Percentiles rank a stretch among this genome's conserved stretches.
Conservation (phyloP, 345 rosid genomes). For the Citrus reticulata region DNA sequence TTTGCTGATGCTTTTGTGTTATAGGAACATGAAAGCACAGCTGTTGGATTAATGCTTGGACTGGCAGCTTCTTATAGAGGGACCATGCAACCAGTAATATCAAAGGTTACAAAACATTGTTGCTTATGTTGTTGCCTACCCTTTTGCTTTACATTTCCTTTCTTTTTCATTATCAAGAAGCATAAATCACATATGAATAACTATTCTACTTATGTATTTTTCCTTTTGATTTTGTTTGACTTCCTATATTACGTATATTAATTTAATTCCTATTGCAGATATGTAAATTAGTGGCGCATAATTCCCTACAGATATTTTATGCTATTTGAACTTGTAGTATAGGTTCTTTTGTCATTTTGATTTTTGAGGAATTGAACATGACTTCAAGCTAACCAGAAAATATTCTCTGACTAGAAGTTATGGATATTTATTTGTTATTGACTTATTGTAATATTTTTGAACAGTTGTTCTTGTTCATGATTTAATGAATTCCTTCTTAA, state of each 20-base stretch:
- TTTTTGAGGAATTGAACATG: not conserved
- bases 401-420: not conserved
- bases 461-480: not conserved
- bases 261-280: not conserved
- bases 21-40: slow-evolving; percentile 92
- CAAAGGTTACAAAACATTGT: slow-evolving; percentile 50
- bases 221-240: not conserved
- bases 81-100: slow-evolving; percentile 89
- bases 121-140: not conserved
- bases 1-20: slow-evolving; percentile 15
- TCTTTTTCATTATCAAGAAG: not conserved
- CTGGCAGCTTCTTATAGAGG: slow-evolving; percentile 93
- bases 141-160: not conserved
- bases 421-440: not conserved
- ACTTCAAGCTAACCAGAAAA: not conserved
- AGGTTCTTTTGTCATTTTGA: not conserved
- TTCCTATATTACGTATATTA: not conserved
- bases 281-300: not conserved
- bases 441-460: not conserved
- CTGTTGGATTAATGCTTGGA: slow-evolving; percentile 93
- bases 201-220: not conserved
- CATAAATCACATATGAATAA: not conserved
- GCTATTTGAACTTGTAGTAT: not conserved
- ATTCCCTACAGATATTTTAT: not conserved
- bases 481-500: not conserved